phyloP scores from a whole-genome alignment of 352 stramenopile genomes.

The Pilasporangium apinafurcum region DNA sequence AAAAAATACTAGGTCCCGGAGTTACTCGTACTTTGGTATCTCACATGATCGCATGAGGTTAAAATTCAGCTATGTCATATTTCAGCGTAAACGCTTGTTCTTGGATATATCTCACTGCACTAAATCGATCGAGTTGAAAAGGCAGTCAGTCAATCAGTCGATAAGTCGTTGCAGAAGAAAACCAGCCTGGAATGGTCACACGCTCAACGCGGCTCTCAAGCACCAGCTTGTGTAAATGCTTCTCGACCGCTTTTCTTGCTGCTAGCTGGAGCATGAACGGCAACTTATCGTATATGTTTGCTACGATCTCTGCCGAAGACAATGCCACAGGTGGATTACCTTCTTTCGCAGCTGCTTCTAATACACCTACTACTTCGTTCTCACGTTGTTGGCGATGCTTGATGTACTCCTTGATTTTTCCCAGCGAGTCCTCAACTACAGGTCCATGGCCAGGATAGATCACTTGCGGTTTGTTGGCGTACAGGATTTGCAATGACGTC shows the following conservation, averaged over 20 bases:
- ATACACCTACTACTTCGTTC: constrained; percentile 42
- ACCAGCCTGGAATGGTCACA: constrained; percentile 11
- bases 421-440: constrained; percentile 46
- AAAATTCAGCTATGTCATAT: no score
- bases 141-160: no score
- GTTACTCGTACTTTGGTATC: no score
- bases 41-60: no score
- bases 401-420: constrained; percentile 77
- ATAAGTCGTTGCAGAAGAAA: constrained; percentile 20
- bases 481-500: constrained; percentile 51
- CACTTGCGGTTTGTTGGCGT: constrained; percentile 17
- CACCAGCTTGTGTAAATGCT: constrained; percentile 60
- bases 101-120: no score
- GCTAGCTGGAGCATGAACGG: constrained; percentile 44
- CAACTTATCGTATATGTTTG: constrained; percentile 45
- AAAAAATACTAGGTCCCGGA: no score
- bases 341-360: constrained; percentile 7
- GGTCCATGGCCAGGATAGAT: constrained; percentile 79
- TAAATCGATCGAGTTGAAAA: no score
- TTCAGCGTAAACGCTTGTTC: no score
- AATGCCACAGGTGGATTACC: constrained; percentile 6
- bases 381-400: constrained; percentile 68
- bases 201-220: constrained; percentile 28
- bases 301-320: constrained; percentile 40
- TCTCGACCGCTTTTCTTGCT: constrained; percentile 44